phyloP scores from a whole-genome alignment of 2,329 filamentous ascomycete genomes.

The Epichloe amarillans region DNA sequence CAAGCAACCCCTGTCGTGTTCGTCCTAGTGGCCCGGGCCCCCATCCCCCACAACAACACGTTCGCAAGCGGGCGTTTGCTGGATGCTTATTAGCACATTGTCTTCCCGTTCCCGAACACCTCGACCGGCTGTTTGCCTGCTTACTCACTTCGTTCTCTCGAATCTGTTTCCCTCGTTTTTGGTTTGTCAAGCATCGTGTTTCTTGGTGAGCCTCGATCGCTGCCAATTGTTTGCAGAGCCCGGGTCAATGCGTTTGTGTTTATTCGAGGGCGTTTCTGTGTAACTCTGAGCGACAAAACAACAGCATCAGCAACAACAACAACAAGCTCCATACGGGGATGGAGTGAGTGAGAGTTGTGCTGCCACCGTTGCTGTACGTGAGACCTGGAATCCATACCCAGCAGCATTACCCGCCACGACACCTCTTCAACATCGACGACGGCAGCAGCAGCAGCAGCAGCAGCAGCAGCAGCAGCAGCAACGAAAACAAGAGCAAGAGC shows the following conservation, averaged over 20 bases:
- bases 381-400: not conserved
- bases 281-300: not conserved
- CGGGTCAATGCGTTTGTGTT: not conserved
- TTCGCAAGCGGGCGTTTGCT: not conserved
- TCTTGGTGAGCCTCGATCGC: not conserved
- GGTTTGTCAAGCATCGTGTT: not conserved
- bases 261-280: conserved; percentile 1
- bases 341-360: not conserved
- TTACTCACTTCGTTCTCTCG: not conserved
- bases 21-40: not conserved
- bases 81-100: not conserved
- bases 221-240: not conserved
- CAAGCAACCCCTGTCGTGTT: not conserved
- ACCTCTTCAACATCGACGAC: not conserved
- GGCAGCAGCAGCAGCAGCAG: not conserved
- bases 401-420: not conserved
- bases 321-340: not conserved
- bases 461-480: not conserved
- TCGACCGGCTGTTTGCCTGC: not conserved
- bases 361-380: not conserved
- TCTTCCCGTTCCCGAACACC: not conserved
- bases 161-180: no score
- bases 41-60: not conserved
- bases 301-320: not conserved
- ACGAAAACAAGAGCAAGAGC: not conserved